Base-by-base conservation (phyloP, 1,284 basidiomycete genomes). In the Salmacisia buchloeana region DNA sequence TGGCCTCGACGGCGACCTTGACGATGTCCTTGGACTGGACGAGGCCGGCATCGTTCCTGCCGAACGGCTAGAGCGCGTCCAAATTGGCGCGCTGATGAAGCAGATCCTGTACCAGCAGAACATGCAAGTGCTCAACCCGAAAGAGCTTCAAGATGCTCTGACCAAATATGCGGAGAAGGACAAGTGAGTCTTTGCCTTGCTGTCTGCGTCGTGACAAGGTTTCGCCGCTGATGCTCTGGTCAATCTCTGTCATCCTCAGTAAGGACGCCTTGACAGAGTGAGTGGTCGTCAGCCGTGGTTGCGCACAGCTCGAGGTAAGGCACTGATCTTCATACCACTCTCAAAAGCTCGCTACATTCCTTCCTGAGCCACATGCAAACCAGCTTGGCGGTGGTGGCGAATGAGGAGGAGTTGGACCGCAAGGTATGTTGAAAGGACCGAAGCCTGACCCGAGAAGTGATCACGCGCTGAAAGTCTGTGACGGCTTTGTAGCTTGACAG, bases 81-180 rank as follows among this genome's bases (percentile, higher is more conserved):
- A 73, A 7, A 67, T 78, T 6, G 67, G 69, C 25, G 65, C 69
- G 33, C 67, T 78, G 12, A 73, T 78, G 4, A 66, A 73, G 45
- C 70, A 73, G 34, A 72, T 73, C 59, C 62, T 78, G 43, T 62
- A 69, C 10, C 62, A 66, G 54, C 77, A 78, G 58, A 68, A 71
- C 27, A 67, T 78, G 52, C 71, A 78, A 33, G 64, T 78, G 39
- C 67, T 78, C 31, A 70, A 76, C 49, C 67, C 71, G 9, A 59
- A 69, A 2, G 71, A 71, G 2, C 62, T 78, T 2, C 72, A 77
- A 54, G 61, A 69, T 1, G 76, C 75, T 15, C 69, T 77, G 29
- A 68, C 72, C 49, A 73, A 70, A 34, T 78, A 73, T 66, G 72
- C 77, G 21, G 76, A 77, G 35, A 78, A 78, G 64, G 76, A 78